Base-by-base conservation (phyloP, 163 green algal species). In the Chlamydomonas reinhardtii region DNA sequence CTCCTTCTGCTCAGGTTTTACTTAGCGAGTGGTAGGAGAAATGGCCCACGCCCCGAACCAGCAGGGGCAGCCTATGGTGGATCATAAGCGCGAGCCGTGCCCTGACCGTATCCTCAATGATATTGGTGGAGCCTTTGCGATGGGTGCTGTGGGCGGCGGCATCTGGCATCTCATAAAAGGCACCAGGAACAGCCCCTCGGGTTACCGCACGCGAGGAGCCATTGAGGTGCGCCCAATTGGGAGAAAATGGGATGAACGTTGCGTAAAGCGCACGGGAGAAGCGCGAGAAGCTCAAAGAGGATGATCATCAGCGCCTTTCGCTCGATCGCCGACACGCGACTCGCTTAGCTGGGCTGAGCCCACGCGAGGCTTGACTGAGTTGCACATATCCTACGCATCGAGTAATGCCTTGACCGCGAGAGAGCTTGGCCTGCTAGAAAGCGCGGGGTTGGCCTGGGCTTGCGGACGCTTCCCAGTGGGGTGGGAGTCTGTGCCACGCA, bases 101-200 rank as follows among this genome's bases (percentile, higher is more conserved):
- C 96, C 96, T 35, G 94, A 99, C 90, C 94, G 98, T 65, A 99
- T 99, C 39, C 76, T 99, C 20, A 98, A 99, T 87, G 98, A 99
- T 85, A 95, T 99, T 39, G 98, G 98, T 35, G 96, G 97, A 43
- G 98, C 98, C 0, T 99, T 99, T 86, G 98, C 96, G 27, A 99
- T 99, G 98, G 98, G 98, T 31, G 97, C 96, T 20, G 93, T 99
- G 12, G 98, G 98, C 37, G 98, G 98, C 73, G 97, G 97, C 17
- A 73, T 98, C 2, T 99, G 96, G 95, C 96, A 99, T 85, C 86
- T 98, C 20, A 89, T 98, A 70, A 98, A 98, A 83, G 97, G 97
- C 43, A 90, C 96, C n/a, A 98, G 97, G 76, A 99, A 99, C 90
- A 97, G 92, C 0, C 98, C 97, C 17, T 91, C 93, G 17, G 95